Base-by-base conservation (phyloP, 176 grass and related monocot genomes). In the Cymbopogon citratus region DNA sequence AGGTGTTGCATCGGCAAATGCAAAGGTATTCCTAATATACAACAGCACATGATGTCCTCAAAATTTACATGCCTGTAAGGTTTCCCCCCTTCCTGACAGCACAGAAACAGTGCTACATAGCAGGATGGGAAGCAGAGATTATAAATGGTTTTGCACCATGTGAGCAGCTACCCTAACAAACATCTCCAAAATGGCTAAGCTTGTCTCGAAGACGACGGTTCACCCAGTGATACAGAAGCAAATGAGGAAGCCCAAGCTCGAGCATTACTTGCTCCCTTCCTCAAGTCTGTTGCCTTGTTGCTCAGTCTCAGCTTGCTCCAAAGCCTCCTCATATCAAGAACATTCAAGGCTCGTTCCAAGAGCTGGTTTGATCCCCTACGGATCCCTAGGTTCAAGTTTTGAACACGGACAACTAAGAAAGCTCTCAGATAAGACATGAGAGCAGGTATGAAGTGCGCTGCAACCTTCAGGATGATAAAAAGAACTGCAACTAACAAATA, bases 171-270 rank as follows among this genome's bases (percentile, higher is more conserved):
- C 23, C 59, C 68, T 85, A 88, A 74, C 40, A 75, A 85, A 66
- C 44, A 89, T 34, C 71, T 56, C 34, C 14, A 18, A 81, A 82
- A 75, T 62, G 56, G 71, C 74, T 87, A 90, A n/a, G 80, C 56
- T 86, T 86, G 83, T 71, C 82, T 83, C 35, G 57, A 90, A 64
- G 92, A 88, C 5, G 95, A 93, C 9, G 88, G 59, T 85, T 98
- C 88, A 43, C 95, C 92, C 12, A 95, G 85, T 24, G 95, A 95
- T 75, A 98, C 92, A 40, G 95, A 97, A 73, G 95, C 21, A 86
- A 97, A 88, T 1, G 92, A 91, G 31, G 95, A 98, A 59, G 95
- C 92, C 95, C 92, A 98, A 34, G 91, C 92, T 11, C 86, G 86
- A 46, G 95, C 95, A 70, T 92, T 98, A 76, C 78, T 98, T 1